A percentile compares a stretch with the other conserved stretches of the same genome.
These are phyloP conservation scores for Calycina marina DNA, from an alignment of 2,329 filamentous ascomycete genomes.

Conservation along the genomic window DNA sequence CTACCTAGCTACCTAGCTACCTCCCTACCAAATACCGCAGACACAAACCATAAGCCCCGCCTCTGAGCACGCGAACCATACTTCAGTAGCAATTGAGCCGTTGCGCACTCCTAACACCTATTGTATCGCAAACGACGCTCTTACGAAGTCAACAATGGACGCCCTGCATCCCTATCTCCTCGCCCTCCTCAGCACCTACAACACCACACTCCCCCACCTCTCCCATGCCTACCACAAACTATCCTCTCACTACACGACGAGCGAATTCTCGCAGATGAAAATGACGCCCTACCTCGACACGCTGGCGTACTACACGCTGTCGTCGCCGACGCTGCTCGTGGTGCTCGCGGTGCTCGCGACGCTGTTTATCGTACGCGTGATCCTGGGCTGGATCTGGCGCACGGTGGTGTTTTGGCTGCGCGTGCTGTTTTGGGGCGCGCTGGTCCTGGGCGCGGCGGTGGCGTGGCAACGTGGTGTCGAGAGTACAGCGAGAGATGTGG, in stretches of 20 bases:
- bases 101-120: no score
- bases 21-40: no score
- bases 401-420: conserved; percentile 64
- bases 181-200: neutral
- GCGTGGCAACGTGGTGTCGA: conserved; percentile 53
- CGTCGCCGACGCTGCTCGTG: conserved; percentile 26
- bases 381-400: conserved; percentile 56
- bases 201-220: neutral
- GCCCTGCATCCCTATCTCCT: neutral
- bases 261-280: no score
- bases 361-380: conserved; percentile 47
- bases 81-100: no score
- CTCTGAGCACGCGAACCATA: no score
- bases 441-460: conserved; percentile 38
- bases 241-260: conserved; percentile 8
- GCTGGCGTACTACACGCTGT: conserved; percentile 8
- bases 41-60: no score
- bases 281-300: conserved; percentile 11
- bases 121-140: no score
- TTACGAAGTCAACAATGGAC: no score
- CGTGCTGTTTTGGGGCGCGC: conserved; percentile 38
- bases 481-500: conserved; percentile 46
- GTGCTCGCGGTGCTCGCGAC: conserved; percentile 42
- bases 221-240: conserved; percentile 5
- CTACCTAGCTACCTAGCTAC: no score